Conservation (phyloP, 495 filamentous ascomycete genomes). For the Parmelia sp. region DNA sequence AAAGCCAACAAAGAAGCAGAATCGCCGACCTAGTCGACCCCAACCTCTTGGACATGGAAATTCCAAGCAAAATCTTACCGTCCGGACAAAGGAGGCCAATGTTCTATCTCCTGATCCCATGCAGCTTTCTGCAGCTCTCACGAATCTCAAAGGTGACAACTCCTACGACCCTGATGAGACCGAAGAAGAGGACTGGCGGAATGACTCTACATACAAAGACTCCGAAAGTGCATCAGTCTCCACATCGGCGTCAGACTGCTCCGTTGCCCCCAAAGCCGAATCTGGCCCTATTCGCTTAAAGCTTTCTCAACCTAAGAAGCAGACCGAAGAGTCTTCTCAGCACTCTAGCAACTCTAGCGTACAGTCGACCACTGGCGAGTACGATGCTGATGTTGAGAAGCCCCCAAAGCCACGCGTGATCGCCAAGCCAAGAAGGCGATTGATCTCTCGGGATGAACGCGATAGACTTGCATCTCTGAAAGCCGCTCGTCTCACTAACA, state of each 20-base stretch:
- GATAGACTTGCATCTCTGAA: constrained; percentile 17
- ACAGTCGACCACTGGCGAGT: constrained; percentile 76
- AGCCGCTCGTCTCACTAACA: constrained; percentile 11
- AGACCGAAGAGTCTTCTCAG: not conserved
- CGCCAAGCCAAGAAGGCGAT: constrained; percentile 20
- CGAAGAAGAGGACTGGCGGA: constrained; percentile 30
- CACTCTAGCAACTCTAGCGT: constrained; percentile 28
- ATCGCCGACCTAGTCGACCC: constrained; percentile 37
- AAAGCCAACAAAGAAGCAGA: constrained; percentile 44
- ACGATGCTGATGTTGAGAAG: constrained; percentile 36
- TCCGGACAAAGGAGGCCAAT: constrained; percentile 21
- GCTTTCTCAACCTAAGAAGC: constrained; percentile 28
- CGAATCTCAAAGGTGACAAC: constrained; percentile 18
- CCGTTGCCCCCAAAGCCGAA: constrained; percentile 20
- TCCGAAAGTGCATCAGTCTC: constrained; percentile 26
- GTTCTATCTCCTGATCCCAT: constrained; percentile 19
- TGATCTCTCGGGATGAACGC: constrained; percentile 22
- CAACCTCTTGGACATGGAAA: constrained; percentile 23
- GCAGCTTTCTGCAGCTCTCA: constrained; percentile 18
- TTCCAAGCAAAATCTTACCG: constrained; percentile 22
- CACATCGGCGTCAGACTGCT: constrained; percentile 29
- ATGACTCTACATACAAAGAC: constrained; percentile 25
- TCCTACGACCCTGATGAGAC: constrained; percentile 26
- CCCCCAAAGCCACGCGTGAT: constrained; percentile 15
- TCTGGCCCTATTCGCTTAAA: constrained; percentile 23